Percentiles rank a stretch among this genome's conserved stretches.
These are phyloP conservation scores for Chlamydomonas reinhardtii DNA, from an alignment of 163 green algal genomes.

Conservation along the genomic window DNA sequence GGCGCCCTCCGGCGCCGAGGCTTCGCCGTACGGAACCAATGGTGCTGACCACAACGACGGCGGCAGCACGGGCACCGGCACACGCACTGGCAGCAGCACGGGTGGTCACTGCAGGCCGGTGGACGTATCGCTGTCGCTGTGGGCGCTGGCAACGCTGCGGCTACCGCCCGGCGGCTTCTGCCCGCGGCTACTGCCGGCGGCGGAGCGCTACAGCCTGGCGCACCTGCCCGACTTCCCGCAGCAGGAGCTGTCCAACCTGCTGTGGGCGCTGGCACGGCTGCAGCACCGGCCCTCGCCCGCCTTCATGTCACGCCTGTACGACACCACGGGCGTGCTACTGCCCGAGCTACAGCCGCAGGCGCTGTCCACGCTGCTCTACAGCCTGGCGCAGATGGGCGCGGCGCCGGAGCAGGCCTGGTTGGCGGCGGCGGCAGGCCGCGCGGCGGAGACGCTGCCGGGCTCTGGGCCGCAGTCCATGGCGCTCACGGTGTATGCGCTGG, in stretches of 20 bases:
- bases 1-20: no score
- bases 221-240: neutral
- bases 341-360: constrained; percentile 29
- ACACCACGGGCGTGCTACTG: neutral
- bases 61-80: neutral
- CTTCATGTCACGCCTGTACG: constrained; percentile 5
- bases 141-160: constrained; percentile 37
- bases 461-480: constrained; percentile 23
- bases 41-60: no score
- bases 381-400: constrained; percentile 14
- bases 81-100: no score
- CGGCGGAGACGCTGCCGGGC: neutral
- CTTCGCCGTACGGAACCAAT: no score
- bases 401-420: constrained; percentile 7
- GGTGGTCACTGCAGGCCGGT: neutral
- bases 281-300: constrained; percentile 23
- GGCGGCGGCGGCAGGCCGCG: neutral
- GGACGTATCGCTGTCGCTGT: constrained; percentile 38
- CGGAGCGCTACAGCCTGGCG: constrained; percentile 2
- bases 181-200: constrained; percentile 12
- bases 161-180: neutral
- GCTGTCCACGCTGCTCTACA: constrained; percentile 41
- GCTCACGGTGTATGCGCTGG: constrained; percentile 24
- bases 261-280: constrained; percentile 41
- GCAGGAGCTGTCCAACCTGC: constrained; percentile 29